A percentile compares a stretch with the other conserved stretches of the same genome.
Evolutionary conservation across 148 eudicot genomes (phyloP).

Genomic region (Chenopodium formosanum): DNA sequence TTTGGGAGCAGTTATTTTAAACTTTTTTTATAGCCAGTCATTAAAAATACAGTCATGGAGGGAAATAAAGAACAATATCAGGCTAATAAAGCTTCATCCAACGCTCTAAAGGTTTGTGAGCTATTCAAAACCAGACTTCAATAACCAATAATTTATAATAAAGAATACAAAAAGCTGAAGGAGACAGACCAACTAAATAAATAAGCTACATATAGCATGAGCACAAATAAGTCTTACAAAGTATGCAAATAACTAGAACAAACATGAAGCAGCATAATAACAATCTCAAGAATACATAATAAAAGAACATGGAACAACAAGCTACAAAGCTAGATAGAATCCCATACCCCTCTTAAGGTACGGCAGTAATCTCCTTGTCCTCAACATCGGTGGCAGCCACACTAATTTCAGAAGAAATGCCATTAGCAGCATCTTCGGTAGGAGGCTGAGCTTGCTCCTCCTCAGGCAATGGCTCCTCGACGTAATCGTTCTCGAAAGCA

Average conservation of each 20-base stretch:
- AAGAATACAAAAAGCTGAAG: not conserved
- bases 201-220: not conserved
- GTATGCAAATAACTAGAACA: not conserved
- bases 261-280: not conserved
- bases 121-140: not conserved
- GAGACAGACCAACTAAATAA: not conserved
- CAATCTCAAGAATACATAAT: not conserved
- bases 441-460: constrained; percentile 95
- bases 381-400: constrained; percentile 58
- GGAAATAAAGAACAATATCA: not conserved
- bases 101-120: not conserved
- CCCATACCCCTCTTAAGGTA: constrained; percentile 51
- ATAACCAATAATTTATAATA: not conserved
- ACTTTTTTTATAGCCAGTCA: not conserved
- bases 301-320: not conserved
- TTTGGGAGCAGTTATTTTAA: not conserved
- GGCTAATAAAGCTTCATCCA: not conserved
- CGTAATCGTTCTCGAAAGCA: constrained; percentile 96
- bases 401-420: constrained; percentile 40
- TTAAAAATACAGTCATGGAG: not conserved
- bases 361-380: constrained; percentile 58
- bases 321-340: not conserved
- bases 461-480: constrained; percentile 94
- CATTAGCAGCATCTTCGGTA: constrained; percentile 56
- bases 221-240: not conserved